Evolutionary conservation across 768 basidiomycete species (phyloP).

Genomic region (Galerina sulciceps): DNA sequence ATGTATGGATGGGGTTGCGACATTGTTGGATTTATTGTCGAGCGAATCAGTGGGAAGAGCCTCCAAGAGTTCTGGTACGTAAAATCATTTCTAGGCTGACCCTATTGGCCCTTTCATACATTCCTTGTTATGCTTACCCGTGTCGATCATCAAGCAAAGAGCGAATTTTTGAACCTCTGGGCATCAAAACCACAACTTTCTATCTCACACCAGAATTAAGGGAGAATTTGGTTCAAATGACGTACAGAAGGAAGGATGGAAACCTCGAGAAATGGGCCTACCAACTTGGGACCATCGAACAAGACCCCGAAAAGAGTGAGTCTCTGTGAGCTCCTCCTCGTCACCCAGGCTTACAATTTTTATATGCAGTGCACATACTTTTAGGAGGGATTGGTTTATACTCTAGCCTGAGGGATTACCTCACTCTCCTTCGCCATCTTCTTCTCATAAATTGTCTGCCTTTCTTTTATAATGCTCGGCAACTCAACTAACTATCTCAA

Average conservation of each 20-base stretch:
- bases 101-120: neutral
- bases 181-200: slow-evolving; percentile 31
- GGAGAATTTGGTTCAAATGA: slow-evolving; percentile 24
- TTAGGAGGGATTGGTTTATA: slow-evolving; percentile 36
- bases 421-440: slow-evolving; percentile 34
- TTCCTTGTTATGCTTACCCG: slow-evolving; percentile 22
- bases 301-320: slow-evolving; percentile 28
- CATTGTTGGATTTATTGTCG: slow-evolving; percentile 29
- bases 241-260: slow-evolving; percentile 25
- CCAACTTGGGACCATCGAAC: slow-evolving; percentile 26
- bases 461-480: neutral
- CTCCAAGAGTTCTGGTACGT: slow-evolving; percentile 34
- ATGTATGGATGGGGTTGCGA: slow-evolving; percentile 33
- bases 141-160: slow-evolving; percentile 28
- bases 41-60: slow-evolving; percentile 25
- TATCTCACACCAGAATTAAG: slow-evolving; percentile 28
- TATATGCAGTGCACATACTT: slow-evolving; percentile 20
- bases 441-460: slow-evolving; percentile 30
- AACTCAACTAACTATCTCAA: neutral
- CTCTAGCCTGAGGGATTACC: slow-evolving; percentile 31
- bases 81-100: neutral
- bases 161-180: slow-evolving; percentile 34
- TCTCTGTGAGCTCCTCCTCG: neutral
- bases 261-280: slow-evolving; percentile 21
- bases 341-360: neutral